Evolutionary conservation across 148 eudicot genomes (phyloP).

Genomic region (Persicaria tinctoria): DNA sequence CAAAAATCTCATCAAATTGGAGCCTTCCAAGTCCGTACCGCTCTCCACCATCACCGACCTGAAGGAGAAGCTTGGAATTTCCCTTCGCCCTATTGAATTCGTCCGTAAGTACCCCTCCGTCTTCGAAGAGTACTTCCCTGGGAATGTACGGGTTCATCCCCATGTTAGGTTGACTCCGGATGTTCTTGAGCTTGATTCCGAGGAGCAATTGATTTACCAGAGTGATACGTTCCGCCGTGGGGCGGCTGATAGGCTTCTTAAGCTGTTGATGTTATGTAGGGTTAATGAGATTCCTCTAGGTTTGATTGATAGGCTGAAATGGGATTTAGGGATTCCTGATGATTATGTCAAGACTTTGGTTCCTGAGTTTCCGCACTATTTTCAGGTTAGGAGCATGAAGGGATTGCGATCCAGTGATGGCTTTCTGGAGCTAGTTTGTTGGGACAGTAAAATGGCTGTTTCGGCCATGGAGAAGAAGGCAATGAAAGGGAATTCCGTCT

Average conservation of each 20-base stretch:
- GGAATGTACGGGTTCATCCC: conserved; percentile 38
- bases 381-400: conserved; percentile 22
- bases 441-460: conserved; percentile 34
- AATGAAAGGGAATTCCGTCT: conserved; percentile 17
- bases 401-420: conserved; percentile 14
- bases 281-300: conserved; percentile 29
- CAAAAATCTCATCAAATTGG: conserved; percentile 53
- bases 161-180: conserved; percentile 54
- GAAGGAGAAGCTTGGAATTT: conserved; percentile 30
- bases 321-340: conserved; percentile 44
- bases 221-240: conserved; percentile 30
- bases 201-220: conserved; percentile 46
- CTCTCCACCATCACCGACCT: conserved; percentile 41
- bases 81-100: conserved; percentile 61
- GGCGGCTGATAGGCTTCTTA: conserved; percentile 55
- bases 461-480: conserved; percentile 29
- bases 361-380: conserved; percentile 50
- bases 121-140: conserved; percentile 57
- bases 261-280: conserved; percentile 62
- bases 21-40: conserved; percentile 72
- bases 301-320: conserved; percentile 35
- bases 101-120: conserved; percentile 54
- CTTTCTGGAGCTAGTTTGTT: conserved; percentile 33
- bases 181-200: conserved; percentile 38
- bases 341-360: conserved; percentile 34